Base-by-base conservation (phyloP, 768 basidiomycete genomes). In the Boletus tylopilopsis region DNA sequence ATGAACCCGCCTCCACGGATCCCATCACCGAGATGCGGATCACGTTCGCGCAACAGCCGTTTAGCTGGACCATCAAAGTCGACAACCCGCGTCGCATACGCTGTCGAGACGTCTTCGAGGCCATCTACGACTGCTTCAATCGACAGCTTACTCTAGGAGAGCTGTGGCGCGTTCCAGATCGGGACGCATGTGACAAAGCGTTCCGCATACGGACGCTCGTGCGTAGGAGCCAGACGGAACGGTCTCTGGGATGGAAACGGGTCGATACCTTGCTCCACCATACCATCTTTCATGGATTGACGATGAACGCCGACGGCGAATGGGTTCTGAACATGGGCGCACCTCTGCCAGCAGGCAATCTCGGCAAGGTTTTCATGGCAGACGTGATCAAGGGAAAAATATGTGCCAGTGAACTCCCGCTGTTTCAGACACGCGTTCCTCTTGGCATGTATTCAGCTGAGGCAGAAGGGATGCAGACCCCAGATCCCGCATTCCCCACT, bases 91-190 rank as follows among this genome's bases (percentile, higher is more conserved):
- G 64, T 18, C 74, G 73, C 30, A 67, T 82, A 53, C 71, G 74
- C 5, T 75, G 78, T 56, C 71, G 76, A 23, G 81, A 84, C 41
- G 73, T 84, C 40, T 80, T 82, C 61, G 59, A 73, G 45, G 76
- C 73, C 16, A 80, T 85, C 33, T 76, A 77, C 53, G 66, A 76
- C 24, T 71, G 68, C 10, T 78, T 75, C 55, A 61, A 72, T 29
- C 59, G 64, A 32, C 69, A 64, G 4, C 62, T 83, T 57, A 71
- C 73, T 0, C 52, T 58, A n/a, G 64, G 70, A 23, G 80, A 83
- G 18, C 68, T 73, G 45, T 55, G 69, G 43, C 64, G 64, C 15
- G 45, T 62, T 34, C 52, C 47, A 29, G 35, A 53, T 19, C 55
- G 56, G 12, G 54, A 56, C 9, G 61, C 53, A 25, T 76, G 73